Base-by-base conservation (phyloP, 331 rosid genomes). In the Spiraea crenata region DNA sequence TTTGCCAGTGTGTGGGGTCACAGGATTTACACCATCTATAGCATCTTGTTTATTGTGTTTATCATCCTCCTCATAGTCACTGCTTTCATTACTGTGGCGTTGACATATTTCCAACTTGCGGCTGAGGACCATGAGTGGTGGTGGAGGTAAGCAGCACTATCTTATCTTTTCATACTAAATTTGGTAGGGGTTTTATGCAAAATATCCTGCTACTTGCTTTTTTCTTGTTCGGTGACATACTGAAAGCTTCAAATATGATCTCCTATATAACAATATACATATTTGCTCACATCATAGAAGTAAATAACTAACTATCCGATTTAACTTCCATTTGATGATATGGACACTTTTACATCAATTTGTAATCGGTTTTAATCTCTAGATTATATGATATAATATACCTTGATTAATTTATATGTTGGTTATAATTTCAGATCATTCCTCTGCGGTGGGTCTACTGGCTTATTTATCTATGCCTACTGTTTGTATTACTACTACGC, bases 1-100 rank as follows among this genome's bases (percentile, higher is more conserved):
- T 89, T 92, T 80, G 96, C 96, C 50, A 92, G 95, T 76, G 98
- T 92, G 40, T 92, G 98, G 98, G 98, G 98, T 74, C 98, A 92
- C 84, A 82, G 98, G 83, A 92, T 89, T 74, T 89, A 89, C 86
- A 92, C 96, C 54, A 88, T 90, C 57, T 92, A 92, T 81, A 92
- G 95, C 78, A 89, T 92, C 76, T 74, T 92, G 80, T 89, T 92
- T 69, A 79, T 85, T 10, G 84, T 79, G 73, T 85, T 85, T 58
- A 76, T 85, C 58, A 82, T 85, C 63, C 91, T 92, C 71, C 81
- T 92, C 81, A 82, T 92, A 68, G 96, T 92, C 20, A 89, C 96
- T 44, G 96, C 98, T 69, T 92, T 92, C 80, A 89, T 92, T 45
- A 92, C 96, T 0, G 91, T 90, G 72, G 95, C 95, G 1, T 78